Evolutionary conservation across 2,329 filamentous ascomycete species (phyloP).

Genomic region (Coniochaeta sp.): DNA sequence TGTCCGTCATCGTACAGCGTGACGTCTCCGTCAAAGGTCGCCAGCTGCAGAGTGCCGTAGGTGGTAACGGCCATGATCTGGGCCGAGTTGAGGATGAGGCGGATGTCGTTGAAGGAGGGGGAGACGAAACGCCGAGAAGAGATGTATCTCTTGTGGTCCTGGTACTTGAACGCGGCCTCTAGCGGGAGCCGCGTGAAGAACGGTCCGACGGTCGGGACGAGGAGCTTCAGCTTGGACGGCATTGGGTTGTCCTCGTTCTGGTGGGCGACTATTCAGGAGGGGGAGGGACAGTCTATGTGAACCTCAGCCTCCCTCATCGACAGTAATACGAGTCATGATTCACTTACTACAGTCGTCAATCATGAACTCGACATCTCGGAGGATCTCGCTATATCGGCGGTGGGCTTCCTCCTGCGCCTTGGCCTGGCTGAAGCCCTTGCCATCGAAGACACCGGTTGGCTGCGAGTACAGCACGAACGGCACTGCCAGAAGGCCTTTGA

Average conservation of each 20-base stretch:
- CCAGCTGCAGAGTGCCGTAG: conserved; percentile 65
- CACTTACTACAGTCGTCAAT: conserved; percentile 80
- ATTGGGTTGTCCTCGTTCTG: conserved; percentile 57
- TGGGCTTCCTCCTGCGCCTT: conserved; percentile 76
- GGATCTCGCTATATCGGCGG: conserved; percentile 87
- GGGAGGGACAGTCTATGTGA: conserved; percentile 3
- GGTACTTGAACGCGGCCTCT: conserved; percentile 84
- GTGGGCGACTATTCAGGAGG: conserved; percentile 51
- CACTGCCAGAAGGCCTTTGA: conserved; percentile 88
- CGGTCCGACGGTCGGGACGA: conserved; percentile 84
- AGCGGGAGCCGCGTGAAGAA: conserved; percentile 89
- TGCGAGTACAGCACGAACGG: conserved; percentile 96
- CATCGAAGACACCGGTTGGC: conserved; percentile 78
- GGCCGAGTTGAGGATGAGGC: conserved; percentile 87
- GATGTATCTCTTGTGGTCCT: conserved; percentile 80
- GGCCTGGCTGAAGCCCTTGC: conserved; percentile 54
- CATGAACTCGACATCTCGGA: conserved; percentile 86
- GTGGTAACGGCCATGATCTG: conserved; percentile 87
- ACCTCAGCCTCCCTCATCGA: not conserved
- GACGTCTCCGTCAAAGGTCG: conserved; percentile 97
- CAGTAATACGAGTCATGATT: not conserved
- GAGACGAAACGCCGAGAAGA: conserved; percentile 88
- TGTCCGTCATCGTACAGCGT: conserved; percentile 91
- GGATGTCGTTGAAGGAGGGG: conserved; percentile 94
- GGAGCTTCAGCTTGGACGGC: conserved; percentile 83